Percentiles rank a stretch among this genome's conserved stretches.
These are phyloP conservation scores for Umbelopsis vinacea DNA, from an alignment of 192 early-diverging fungal genomes.

Conservation along the genomic window DNA sequence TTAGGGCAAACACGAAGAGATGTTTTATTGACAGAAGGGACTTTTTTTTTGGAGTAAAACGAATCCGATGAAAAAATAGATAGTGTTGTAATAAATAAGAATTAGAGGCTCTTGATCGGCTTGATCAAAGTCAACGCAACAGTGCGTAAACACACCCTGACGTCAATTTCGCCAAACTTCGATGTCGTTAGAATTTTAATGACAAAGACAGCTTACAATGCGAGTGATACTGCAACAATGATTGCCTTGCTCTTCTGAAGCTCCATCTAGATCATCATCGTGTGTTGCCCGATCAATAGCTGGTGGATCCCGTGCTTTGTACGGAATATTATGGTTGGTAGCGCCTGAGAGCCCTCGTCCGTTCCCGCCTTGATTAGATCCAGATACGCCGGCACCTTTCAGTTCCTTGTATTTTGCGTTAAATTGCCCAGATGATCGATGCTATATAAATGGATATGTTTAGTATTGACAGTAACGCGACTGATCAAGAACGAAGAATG, in stretches of 20 bases:
- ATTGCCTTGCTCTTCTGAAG: background rate
- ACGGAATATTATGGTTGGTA: background rate
- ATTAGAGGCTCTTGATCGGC: no score
- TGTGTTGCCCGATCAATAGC: background rate
- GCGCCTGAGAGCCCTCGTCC: background rate
- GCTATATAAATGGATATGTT: background rate
- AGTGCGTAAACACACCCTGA: background rate
- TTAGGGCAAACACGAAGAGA: no score
- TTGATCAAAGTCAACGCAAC: no score
- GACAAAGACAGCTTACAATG: conserved; percentile 1
- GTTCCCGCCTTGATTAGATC: no score
- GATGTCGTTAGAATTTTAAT: background rate
- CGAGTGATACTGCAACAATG: background rate
- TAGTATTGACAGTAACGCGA: no score
- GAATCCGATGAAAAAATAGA: background rate
- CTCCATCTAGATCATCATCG: background rate
- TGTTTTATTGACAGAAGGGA: no score
- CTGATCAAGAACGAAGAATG: no score
- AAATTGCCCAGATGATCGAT: background rate
- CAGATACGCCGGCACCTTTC: background rate
- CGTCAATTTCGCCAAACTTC: background rate
- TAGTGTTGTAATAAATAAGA: no score
- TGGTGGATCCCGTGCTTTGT: conserved; percentile 4
- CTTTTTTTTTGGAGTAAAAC: background rate
- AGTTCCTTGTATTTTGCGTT: background rate